Conservation (phyloP, 768 basidiomycete species). For the Boletus bicolor region DNA sequence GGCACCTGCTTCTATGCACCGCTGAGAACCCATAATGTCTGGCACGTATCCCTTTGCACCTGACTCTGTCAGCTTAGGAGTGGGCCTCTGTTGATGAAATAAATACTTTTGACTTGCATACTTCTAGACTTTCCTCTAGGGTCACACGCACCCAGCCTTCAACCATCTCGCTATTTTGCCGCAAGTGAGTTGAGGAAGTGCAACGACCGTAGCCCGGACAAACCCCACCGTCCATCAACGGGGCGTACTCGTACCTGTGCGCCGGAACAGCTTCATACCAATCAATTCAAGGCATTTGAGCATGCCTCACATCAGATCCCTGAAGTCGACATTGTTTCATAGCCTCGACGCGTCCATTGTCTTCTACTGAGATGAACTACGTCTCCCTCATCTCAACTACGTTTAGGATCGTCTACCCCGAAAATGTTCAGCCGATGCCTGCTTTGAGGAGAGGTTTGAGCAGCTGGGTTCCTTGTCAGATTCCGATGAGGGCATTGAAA, state of each 20-base stretch:
- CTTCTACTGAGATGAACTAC: background rate
- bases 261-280: background rate
- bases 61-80: background rate
- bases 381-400: background rate
- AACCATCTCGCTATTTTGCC: background rate
- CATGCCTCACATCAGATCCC: background rate
- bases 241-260: too few species aligned
- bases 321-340: too few species aligned
- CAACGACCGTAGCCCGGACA: background rate
- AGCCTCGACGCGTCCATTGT: background rate
- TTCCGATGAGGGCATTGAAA: background rate
- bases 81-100: background rate
- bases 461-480: background rate
- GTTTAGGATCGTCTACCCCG: background rate
- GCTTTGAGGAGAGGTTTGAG: background rate
- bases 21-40: background rate
- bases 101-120: background rate
- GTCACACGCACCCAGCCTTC: background rate
- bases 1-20: background rate
- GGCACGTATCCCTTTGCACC: background rate
- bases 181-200: background rate
- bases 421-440: background rate
- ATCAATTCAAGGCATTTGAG: background rate
- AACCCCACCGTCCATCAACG: background rate
- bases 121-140: too few species aligned